Percentiles rank a stretch among this genome's conserved stretches.
Conservation (phyloP, 116 monocot genomes). For the Dioscorea cayenensis region DNA sequence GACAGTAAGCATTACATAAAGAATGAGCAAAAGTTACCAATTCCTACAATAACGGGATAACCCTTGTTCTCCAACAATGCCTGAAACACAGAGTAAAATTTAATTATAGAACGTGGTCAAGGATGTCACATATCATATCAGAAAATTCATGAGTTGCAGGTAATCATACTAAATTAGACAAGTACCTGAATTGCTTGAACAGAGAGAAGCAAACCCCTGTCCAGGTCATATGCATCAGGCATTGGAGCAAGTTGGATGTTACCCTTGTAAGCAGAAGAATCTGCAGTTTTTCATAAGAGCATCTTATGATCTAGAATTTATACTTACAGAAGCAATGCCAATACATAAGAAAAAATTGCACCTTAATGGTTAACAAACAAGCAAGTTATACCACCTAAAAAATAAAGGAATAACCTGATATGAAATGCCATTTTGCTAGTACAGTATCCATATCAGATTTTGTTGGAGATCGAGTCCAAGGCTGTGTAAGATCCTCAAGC, state of each 20-base stretch:
- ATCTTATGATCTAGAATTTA: conserved; percentile 6
- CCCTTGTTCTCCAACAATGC: conserved; percentile 89
- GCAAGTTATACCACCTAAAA: not conserved
- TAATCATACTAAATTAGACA: not conserved
- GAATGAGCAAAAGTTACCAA: conserved; percentile 45
- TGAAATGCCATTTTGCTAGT: conserved; percentile 70
- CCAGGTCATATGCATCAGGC: conserved; percentile 90
- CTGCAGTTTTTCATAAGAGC: conserved; percentile 54
- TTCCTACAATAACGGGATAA: conserved; percentile 94
- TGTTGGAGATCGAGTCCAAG: conserved; percentile 96
- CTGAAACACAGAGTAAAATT: conserved; percentile 33
- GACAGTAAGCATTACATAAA: not conserved
- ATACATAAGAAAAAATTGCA: not conserved
- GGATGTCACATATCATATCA: not conserved
- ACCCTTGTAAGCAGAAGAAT: conserved; percentile 70
- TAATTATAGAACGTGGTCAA: not conserved
- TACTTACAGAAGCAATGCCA: not conserved
- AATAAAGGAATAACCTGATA: conserved; percentile 46
- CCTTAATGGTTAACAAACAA: not conserved
- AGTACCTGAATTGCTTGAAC: conserved; percentile 96
- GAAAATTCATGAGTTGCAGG: not conserved
- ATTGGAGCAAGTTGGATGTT: conserved; percentile 71
- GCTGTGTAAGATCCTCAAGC: conserved; percentile 66
- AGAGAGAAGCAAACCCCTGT: conserved; percentile 90
- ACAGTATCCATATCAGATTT: conserved; percentile 72